Evolutionary conservation across 2,329 filamentous ascomycete genomes (phyloP), one percentile per base, ranked within the genome.

Genomic region (Ophiocordyceps camponoti-rufipedis): DNA sequence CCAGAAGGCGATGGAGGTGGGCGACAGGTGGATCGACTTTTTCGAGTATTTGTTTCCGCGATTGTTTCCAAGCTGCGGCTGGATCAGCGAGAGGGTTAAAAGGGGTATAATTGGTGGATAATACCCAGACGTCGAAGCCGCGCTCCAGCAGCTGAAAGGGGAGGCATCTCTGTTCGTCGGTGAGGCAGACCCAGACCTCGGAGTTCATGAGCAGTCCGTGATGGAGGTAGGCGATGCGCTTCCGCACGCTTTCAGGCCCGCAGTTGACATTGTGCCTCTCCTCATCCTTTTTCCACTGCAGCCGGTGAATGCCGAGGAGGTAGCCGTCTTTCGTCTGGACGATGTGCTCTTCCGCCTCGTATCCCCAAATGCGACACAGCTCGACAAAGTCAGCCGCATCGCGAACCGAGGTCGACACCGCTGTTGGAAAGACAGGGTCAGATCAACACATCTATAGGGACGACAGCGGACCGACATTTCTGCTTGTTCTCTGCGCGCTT

Each of bases 1-100:
- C 91, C 91, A 98, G 61, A 98, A 98, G 13, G 76, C 71, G 35
- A 72, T 67, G 2, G 83, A 81, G 1, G 77, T 81, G 0, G 91
- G 88, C 0, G 85, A 81, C 50, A 71, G 69, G 48, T 80, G 73
- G 44, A 88, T 76, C 2, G 80, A 88, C 65, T 98, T 98, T 63
- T 96, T 98, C 42, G 87, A 94, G 65, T 98, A 98, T 60, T 98
- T 98, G 72, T 98, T 98, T 44, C 91, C 91, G 33, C 91, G 80
- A 57, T 98, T 98, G 62, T 98, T 98, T 44, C 91, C 91, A 50
- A 98, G 71, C 85, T 84, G 48, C 6, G 35, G 23, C 23, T 9
- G 28, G n/a, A 42, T 65, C 45, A 64, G 56, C 48, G 18, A 23
- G 4, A n/a, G 19, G 12, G 18, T 7, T 8, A 13, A 18, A 41